Evolutionary conservation across 306 rosid species (phyloP).

Genomic region (Myrica gale): DNA sequence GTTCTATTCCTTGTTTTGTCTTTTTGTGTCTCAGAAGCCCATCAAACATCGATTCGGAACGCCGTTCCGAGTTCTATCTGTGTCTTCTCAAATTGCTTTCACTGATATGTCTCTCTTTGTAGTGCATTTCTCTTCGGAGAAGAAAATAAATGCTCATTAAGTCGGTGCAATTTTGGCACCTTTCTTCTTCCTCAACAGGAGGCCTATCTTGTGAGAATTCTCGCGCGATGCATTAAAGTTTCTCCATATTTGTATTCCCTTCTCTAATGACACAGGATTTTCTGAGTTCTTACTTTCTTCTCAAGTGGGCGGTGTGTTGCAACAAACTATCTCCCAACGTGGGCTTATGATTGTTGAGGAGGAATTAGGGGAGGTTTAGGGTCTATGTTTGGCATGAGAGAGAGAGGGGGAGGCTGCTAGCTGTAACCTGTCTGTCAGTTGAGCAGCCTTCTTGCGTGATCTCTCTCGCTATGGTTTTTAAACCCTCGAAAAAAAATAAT

Average conservation of each 20-base stretch:
- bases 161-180: conserved; percentile 1
- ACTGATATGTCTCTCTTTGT: neutral
- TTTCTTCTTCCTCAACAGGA: neutral
- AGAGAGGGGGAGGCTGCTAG: conserved; percentile 52
- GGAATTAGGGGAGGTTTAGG: conserved; percentile 50
- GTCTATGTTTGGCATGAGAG: conserved; percentile 45
- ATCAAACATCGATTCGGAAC: neutral
- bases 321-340: conserved; percentile 27
- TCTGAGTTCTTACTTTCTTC: neutral
- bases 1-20: neutral
- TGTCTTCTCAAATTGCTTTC: neutral
- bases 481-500: conserved; percentile 3
- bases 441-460: conserved; percentile 98
- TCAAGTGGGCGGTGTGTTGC: conserved; percentile 12
- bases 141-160: neutral
- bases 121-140: neutral
- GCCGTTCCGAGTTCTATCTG: neutral
- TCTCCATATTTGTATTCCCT: neutral
- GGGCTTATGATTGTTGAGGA: conserved; percentile 52
- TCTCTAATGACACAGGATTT: neutral
- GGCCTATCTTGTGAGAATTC: neutral
- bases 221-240: no score
- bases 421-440: conserved; percentile 91
- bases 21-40: neutral
- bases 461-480: conserved; percentile 27